phyloP scores from a whole-genome alignment of 2,329 filamentous ascomycete genomes.

The Diaporthe sp. region DNA sequence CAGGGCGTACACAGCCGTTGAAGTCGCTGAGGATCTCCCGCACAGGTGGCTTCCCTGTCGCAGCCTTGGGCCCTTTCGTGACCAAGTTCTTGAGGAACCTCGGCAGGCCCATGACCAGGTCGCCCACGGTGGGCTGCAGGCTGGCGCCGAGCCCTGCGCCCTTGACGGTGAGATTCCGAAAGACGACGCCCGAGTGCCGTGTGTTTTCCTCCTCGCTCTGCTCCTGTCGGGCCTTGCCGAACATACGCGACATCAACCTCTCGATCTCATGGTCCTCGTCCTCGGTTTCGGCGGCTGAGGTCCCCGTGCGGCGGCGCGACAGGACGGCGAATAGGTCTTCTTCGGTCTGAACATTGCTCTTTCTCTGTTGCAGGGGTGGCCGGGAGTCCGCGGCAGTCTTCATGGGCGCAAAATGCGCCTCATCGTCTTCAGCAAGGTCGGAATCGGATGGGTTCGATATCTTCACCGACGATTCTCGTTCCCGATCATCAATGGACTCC shows the following conservation, averaged over 20 bases:
- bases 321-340: conserved; percentile 65
- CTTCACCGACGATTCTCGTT: not conserved
- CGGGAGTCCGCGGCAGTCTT: conserved; percentile 10
- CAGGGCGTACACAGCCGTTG: conserved; percentile 21
- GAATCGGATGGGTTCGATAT: conserved; percentile 11
- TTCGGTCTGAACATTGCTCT: conserved; percentile 52
- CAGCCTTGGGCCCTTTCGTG: conserved; percentile 49
- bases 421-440: not conserved
- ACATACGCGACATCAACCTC: conserved; percentile 77
- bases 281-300: conserved; percentile 46
- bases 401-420: conserved; percentile 1
- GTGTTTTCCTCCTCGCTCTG: conserved; percentile 79
- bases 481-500: not conserved
- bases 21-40: conserved; percentile 72
- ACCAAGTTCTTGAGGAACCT: conserved; percentile 43
- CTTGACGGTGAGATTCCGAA: conserved; percentile 78
- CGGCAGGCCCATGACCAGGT: conserved; percentile 52
- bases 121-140: conserved; percentile 58
- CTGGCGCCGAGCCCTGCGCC: conserved; percentile 76
- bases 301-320: conserved; percentile 61
- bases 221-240: conserved; percentile 73
- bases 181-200: conserved; percentile 77
- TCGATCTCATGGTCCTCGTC: conserved; percentile 68
- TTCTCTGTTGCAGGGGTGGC: conserved; percentile 3
- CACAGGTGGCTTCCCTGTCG: conserved; percentile 64